Base-by-base conservation (phyloP, 2,329 filamentous ascomycete species). In the Colletotrichum echinochloae region DNA sequence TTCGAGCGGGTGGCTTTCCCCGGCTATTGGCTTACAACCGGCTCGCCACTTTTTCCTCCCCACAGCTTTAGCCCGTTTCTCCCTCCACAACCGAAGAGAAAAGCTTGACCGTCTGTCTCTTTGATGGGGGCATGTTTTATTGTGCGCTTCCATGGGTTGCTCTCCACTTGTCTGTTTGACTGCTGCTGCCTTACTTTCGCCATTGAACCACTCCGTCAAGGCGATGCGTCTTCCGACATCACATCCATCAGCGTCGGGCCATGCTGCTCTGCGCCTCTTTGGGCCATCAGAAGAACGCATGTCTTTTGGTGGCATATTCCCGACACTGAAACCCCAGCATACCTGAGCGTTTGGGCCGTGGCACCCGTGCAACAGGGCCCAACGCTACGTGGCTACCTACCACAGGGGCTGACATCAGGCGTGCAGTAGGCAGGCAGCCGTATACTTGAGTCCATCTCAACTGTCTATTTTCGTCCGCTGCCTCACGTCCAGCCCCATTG, bases 1-100 rank as follows among this genome's bases (percentile, higher is more conserved):
- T 55, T 56, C 20, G 28, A 65, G 66, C 55, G 61, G 66, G 35
- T 1, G 33, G n/a, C n/a, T 26, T 60, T 65, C 61, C 66, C 60
- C 37, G 35, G 54, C 60, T 46, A 52, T 52, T 57, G 35, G 60
- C 35, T 52, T 20, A 23, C n/a, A n/a, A n/a, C n/a, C n/a, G n/a
- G n/a, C n/a, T n/a, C n/a, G n/a, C 41, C 39, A 39, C 41, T 35
- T 51, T 52, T 52, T 49, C 23, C 18, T 23, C n/a, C 2, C 55
- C 8, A 8, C 7, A 41, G 37, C 16, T 56, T 49, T 23, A 7
- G 30, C 6, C 51, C 6, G 30, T 54, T 54, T n/a, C 26, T n/a
- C 37, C 39, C 41, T 60, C 3, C 3, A 37, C 5, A 55, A 55
- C 18, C n/a, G 23, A 57, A 41, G 7, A n/a, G 23, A 56, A 41